Evolutionary conservation across 1,139 yeast genomes (phyloP).

Genomic region (Blastobotrys malaysiensis): DNA sequence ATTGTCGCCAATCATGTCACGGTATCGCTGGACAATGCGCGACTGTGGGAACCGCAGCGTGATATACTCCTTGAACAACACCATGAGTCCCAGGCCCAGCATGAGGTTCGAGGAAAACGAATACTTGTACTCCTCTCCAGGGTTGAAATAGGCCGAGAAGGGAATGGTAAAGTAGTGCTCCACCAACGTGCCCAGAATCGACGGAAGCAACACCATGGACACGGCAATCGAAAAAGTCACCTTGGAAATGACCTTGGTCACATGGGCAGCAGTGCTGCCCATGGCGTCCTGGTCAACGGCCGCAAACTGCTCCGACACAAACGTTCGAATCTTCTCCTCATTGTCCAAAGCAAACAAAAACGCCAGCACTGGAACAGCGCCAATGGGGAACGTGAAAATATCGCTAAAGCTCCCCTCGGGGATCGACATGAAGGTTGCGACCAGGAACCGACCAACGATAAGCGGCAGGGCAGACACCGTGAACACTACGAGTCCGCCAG

Average conservation of each 20-base stretch:
- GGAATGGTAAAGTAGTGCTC: slow-evolving; percentile 8
- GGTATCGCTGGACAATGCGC: slow-evolving; percentile 3
- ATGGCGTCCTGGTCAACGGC: background rate
- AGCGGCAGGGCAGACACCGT: slow-evolving; percentile 29
- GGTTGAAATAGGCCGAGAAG: background rate
- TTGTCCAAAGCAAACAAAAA: slow-evolving; percentile 13
- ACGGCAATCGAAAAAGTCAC: slow-evolving; percentile 9
- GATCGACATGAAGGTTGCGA: background rate
- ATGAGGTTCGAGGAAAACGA: slow-evolving; percentile 2
- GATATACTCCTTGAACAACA: slow-evolving; percentile 7
- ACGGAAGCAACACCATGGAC: slow-evolving; percentile 8
- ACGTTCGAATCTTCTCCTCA: slow-evolving; percentile 11
- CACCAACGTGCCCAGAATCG: slow-evolving; percentile 8
- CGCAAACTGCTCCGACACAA: background rate
- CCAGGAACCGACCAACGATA: slow-evolving; percentile 25
- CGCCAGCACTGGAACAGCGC: slow-evolving; percentile 17
- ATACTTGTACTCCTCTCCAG: slow-evolving; percentile 1
- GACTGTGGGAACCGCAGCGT: slow-evolving; percentile 8
- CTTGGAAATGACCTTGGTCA: background rate
- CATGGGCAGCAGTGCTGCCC: background rate
- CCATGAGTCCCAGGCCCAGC: slow-evolving; percentile 8
- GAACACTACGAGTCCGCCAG: slow-evolving; percentile 47
- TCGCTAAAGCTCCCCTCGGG: slow-evolving; percentile 10
- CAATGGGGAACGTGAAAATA: slow-evolving; percentile 13
- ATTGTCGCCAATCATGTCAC: slow-evolving; percentile 12